phyloP scores from a whole-genome alignment of 1,139 yeast species.

The Petasospora fabianii region DNA sequence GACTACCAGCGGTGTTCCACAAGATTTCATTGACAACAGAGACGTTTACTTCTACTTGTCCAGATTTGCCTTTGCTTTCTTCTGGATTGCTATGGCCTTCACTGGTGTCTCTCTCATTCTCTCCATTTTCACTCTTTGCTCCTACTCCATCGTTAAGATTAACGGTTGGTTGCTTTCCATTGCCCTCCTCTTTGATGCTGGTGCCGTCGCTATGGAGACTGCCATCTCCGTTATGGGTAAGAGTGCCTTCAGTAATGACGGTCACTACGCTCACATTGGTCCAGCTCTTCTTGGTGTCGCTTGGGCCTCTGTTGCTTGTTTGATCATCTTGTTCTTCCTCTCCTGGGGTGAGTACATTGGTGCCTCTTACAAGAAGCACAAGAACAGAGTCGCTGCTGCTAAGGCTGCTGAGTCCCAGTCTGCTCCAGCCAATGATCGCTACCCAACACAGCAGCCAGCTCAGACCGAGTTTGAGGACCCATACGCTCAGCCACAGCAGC shows the following conservation, averaged over 20 bases:
- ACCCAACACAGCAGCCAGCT: constrained; percentile 15
- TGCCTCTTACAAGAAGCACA: constrained; percentile 32
- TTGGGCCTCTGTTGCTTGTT: constrained; percentile 64
- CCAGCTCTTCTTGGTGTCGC: constrained; percentile 56
- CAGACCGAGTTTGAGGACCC: constrained; percentile 21
- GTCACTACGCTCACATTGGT: constrained; percentile 47
- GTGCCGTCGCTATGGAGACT: constrained; percentile 63
- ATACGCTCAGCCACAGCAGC: constrained; percentile 23
- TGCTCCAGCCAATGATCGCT: constrained; percentile 14
- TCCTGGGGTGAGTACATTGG: constrained; percentile 52
- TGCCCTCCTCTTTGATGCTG: constrained; percentile 52
- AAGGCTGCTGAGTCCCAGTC: constrained; percentile 20
- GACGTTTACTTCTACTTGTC: constrained; percentile 63
- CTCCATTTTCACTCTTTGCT: constrained; percentile 38
- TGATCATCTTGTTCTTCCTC: constrained; percentile 50
- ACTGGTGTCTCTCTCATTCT: constrained; percentile 44
- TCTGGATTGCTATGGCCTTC: constrained; percentile 59
- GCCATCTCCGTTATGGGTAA: constrained; percentile 65
- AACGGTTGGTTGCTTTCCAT: constrained; percentile 49
- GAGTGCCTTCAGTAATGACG: constrained; percentile 53
- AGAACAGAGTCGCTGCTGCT: constrained; percentile 24
- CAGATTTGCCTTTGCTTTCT: constrained; percentile 66
- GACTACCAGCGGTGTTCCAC: constrained; percentile 48
- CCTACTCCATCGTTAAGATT: constrained; percentile 47
- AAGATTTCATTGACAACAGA: constrained; percentile 51